Base-by-base conservation (phyloP, 169 alveolate genomes). In the Ichthyophthirius multifiliis region DNA sequence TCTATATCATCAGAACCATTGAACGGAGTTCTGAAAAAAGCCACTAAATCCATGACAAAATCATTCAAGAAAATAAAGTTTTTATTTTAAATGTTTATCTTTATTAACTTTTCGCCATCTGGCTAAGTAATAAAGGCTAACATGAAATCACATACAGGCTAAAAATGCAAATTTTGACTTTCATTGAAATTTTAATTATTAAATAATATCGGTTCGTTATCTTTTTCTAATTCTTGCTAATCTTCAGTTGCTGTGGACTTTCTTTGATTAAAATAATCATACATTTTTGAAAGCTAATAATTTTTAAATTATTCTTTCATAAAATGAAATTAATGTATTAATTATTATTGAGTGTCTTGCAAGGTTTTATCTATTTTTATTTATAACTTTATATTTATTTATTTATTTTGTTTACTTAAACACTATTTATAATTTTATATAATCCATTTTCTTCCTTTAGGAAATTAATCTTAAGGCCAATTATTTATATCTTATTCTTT, bases 51-150 rank as follows among this genome's bases (percentile, higher is more conserved):
- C 0, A 78, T 65, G 12, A 78, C 15, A 78, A 78, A 78, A 44
- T 78, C 84, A 44, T 63, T 45, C 30, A 78, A 43, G 20, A 78
- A 35, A 43, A 78, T 46, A n/a, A 78, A 41, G 39, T 78, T 78
- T 31, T 78, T 78, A 65, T 78, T 78, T 44, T 78, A 35, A 4
- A 78, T 39, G 20, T 78, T 65, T n/a, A 78, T 78, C 45, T 78
- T 78, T 2, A 78, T 78, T 0, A 78, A 30, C 65, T 78, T 78
- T 45, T 78, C 84, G 30, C 84, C 84, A 78, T 78, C 84, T 30
- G 84, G 84, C n/a, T 45, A n/a, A 18, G 84, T 78, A 7, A 31
- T 78, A 62, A 78, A 63, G 0, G 73, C 43, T 7, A 65, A 78
- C 16, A 35, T 41, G 13, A 78, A 31, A 64, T 78, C 84, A n/a